Conservation (phyloP, 768 basidiomycete genomes). For the Russula sp. region DNA sequence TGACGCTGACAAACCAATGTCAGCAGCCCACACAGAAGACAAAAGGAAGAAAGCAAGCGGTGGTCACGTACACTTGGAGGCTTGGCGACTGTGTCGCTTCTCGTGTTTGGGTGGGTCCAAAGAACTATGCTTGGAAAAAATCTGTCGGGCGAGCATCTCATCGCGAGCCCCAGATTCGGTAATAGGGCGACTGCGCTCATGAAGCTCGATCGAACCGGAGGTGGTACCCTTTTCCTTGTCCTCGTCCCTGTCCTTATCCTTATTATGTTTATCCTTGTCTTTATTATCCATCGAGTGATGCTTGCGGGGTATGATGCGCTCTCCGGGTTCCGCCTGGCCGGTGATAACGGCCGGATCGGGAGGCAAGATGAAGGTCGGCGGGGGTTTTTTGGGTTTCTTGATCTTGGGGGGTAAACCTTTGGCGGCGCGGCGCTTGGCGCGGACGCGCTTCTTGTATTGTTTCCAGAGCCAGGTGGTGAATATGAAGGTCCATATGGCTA, state of each 20-base stretch:
- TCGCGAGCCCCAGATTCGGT: constrained; percentile 7
- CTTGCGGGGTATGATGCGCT: constrained; percentile 20
- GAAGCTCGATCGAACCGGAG: constrained; percentile 12
- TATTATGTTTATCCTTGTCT: accelerated
- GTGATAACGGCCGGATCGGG: constrained; percentile 30
- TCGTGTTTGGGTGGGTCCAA: constrained; percentile 22
- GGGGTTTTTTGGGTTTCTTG: constrained; percentile 19
- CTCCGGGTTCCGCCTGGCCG: constrained; percentile 24
- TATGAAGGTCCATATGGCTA: constrained; percentile 22
- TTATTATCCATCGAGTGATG: constrained; percentile 10
- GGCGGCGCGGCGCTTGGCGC: constrained; percentile 22
- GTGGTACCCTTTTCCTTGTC: background rate
- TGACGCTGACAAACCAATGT: constrained; percentile 15
- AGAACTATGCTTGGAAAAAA: constrained; percentile 23
- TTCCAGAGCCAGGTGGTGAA: constrained; percentile 24
- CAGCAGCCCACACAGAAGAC: too few species aligned
- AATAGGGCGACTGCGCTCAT: background rate
- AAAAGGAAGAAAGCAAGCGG: background rate
- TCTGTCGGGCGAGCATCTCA: constrained; percentile 21
- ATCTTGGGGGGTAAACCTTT: constrained; percentile 21
- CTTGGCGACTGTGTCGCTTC: constrained; percentile 1
- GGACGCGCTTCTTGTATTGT: constrained; percentile 23
- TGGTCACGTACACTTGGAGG: background rate
- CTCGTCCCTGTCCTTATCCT: background rate
- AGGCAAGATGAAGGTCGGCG: constrained; percentile 28